phyloP scores from a whole-genome alignment of 2,329 filamentous ascomycete species.

The Aspergillus eucalypticola region DNA sequence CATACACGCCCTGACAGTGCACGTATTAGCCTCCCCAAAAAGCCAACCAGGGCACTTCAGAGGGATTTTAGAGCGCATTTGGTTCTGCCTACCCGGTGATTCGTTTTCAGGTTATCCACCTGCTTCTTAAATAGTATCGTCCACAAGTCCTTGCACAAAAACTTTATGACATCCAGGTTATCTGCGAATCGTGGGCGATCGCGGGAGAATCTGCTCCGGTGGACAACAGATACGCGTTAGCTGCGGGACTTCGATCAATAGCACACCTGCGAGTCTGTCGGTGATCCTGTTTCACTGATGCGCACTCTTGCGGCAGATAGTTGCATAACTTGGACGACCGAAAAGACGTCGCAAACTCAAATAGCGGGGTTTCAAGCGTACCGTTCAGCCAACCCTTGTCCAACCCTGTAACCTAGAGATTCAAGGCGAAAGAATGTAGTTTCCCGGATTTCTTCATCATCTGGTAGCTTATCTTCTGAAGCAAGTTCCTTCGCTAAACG shows the following conservation, averaged over 20 bases:
- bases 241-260: neutral
- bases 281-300: neutral
- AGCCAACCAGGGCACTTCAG: neutral
- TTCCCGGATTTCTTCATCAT: constrained; percentile 75
- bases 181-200: constrained; percentile 87
- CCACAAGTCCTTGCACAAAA: constrained; percentile 98
- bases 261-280: neutral
- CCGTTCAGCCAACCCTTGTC: constrained; percentile 88
- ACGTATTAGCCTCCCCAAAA: constrained; percentile 2
- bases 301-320: neutral
- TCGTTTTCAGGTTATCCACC: constrained; percentile 97
- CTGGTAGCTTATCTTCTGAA: constrained; percentile 30
- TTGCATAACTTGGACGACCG: neutral
- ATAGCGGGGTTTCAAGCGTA: constrained; percentile 38
- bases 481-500: constrained; percentile 73
- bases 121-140: constrained; percentile 92
- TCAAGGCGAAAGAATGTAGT: constrained; percentile 84
- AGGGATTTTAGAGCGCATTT: neutral
- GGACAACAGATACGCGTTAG: neutral
- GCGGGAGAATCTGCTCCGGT: constrained; percentile 39
- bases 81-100: constrained; percentile 70
- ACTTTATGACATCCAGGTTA: constrained; percentile 94
- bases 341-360: neutral
- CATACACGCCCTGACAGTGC: constrained; percentile 75
- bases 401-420: constrained; percentile 83